phyloP scores from a whole-genome alignment of 208 protist genomes.

The Acanthamoeba lenticulata region DNA sequence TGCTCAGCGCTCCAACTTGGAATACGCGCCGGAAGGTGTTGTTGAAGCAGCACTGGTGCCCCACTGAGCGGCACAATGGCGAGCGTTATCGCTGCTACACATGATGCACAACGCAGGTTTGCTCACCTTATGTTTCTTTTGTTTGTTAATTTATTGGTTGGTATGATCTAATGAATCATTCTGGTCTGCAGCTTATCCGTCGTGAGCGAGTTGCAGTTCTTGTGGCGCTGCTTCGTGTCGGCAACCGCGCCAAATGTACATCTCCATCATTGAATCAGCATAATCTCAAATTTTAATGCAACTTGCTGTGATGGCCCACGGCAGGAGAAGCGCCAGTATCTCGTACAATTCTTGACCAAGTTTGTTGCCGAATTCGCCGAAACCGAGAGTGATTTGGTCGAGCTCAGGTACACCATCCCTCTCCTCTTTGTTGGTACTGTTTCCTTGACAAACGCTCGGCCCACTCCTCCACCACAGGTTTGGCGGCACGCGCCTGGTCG shows the following conservation, averaged over 20 bases:
- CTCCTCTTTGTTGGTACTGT: neutral
- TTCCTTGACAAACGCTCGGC: too few relatives aligned
- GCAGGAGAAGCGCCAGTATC: constrained; percentile 48
- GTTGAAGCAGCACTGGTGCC: too few relatives aligned
- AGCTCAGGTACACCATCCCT: neutral
- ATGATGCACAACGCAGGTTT: too few relatives aligned
- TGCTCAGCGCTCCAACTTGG: too few relatives aligned
- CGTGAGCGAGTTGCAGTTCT: constrained; percentile 18
- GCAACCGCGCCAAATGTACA: neutral
- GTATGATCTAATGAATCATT: too few relatives aligned
- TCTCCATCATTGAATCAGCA: neutral
- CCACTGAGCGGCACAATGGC: too few relatives aligned
- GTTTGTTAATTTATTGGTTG: too few relatives aligned
- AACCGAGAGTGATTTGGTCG: neutral
- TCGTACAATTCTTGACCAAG: constrained; percentile 33
- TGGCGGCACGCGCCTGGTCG: neutral
- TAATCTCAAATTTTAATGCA: neutral
- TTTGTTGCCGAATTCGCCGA: constrained; percentile 20
- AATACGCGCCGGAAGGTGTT: too few relatives aligned
- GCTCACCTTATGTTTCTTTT: too few relatives aligned
- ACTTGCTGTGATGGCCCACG: neutral
- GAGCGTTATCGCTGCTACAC: too few relatives aligned
- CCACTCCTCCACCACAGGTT: neutral
- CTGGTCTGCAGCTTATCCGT: neutral
- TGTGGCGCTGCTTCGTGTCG: neutral